Conservation (phyloP, 177 flowering plant species). For the Vitis hybrid region DNA sequence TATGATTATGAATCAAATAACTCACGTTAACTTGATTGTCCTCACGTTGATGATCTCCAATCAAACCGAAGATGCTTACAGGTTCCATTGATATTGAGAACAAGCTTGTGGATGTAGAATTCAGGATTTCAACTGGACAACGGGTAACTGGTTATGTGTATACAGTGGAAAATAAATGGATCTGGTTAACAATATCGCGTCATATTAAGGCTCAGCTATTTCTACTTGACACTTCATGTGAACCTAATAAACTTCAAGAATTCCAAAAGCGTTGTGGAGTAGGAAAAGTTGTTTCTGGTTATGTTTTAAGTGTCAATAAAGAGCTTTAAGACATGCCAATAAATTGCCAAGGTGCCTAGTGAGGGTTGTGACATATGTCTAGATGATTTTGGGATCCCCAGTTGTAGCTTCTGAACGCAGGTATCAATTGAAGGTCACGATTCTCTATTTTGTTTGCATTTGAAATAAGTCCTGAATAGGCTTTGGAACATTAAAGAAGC, state of each 20-base stretch:
- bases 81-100: conserved; percentile 21
- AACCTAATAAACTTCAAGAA: conserved; percentile 68
- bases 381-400: no score
- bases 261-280: conserved; percentile 60
- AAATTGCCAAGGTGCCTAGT: no score
- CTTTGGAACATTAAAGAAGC: no score
- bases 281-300: conserved; percentile 70
- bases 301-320: conserved; percentile 48
- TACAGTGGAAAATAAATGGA: conserved; percentile 84
- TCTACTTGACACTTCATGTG: conserved; percentile 75
- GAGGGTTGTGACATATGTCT: no score
- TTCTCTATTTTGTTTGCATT: no score
- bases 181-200: conserved; percentile 70
- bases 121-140: conserved; percentile 53
- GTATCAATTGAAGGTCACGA: no score
- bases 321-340: conserved; percentile 18
- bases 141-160: conserved; percentile 72
- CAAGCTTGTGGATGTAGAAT: conserved; percentile 24
- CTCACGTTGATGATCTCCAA: no score
- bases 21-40: no score
- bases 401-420: no score
- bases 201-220: conserved; percentile 63
- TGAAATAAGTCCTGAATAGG: no score
- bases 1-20: no score
- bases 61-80: conserved; percentile 5